Evolutionary conservation across 306 rosid species (phyloP), one percentile per base, ranked within the genome.

Genomic region (Ochetophila trinervis): DNA sequence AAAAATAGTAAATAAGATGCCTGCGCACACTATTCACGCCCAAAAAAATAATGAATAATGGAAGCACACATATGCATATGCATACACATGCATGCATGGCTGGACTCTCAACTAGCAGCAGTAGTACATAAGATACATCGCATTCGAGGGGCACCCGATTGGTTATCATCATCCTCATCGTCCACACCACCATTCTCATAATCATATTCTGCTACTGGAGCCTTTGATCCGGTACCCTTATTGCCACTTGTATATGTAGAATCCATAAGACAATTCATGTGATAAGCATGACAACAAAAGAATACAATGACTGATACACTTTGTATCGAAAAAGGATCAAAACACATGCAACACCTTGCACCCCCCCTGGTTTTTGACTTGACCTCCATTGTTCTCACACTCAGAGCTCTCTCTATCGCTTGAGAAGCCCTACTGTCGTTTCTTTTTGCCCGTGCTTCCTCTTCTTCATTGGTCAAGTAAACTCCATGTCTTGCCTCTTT

Each of bases 71-170:
- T n/a, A n/a, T 53, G 24, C 65, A 40, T 69, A 53, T 60, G 69
- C 77, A 16, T n/a, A n/a, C 42, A 62, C 16, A 42, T 57, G 65
- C 34, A 74, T 49, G 20, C 67, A 52, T 40, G 23, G 62, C 67
- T 32, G 58, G 68, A 74, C 67, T 84, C 87, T 86, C 87, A 83
- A 79, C 84, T 69, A 58, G 94, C 76, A 70, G 98, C 98, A 66
- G 99, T 90, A 66, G 99, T 93, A 67, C 99, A 93, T 68, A 93
- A 78, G 75, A 90, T 82, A 91, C 99, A 93, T 62, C 97, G 96
- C 99, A 87, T 78, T 18, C 85, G 79, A 63, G 86, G 77, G 37
- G 76, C 77, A 62, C 82, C 78, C 18, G 57, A 53, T 61, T 74
- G 73, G 49, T 79, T 48, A 61, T 70, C 87, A 44, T 82, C 49